Conservation (phyloP, 2,329 filamentous ascomycete genomes). For the Paraphoma chrysanthemicola region DNA sequence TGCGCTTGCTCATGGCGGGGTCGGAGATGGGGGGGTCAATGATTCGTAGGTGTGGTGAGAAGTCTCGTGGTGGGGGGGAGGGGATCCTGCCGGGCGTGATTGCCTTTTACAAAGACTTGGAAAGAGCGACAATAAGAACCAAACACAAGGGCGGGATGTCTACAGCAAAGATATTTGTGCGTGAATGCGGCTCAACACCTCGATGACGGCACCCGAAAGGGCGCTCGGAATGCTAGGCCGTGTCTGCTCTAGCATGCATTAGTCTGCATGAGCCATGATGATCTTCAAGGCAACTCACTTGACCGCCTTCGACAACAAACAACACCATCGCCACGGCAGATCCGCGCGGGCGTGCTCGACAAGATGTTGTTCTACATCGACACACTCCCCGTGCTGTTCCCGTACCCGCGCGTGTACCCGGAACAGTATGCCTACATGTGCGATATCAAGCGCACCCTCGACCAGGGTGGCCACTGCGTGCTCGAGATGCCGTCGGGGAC, state of each 20-base stretch:
- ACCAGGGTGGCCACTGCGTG: slow-evolving; percentile 93
- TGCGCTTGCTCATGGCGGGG: slow-evolving; percentile 63
- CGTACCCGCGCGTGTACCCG: slow-evolving; percentile 77
- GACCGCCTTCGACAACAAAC: slow-evolving; percentile 17
- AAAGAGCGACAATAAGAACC: background rate
- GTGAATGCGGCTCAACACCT: slow-evolving; percentile 16
- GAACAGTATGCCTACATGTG: slow-evolving; percentile 73
- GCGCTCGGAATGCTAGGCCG: background rate
- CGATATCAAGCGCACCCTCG: slow-evolving; percentile 86
- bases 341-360: slow-evolving; percentile 24
- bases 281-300: slow-evolving; percentile 15
- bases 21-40: background rate
- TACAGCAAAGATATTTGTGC: background rate
- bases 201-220: slow-evolving; percentile 19
- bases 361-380: slow-evolving; percentile 83
- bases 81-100: too few relatives aligned
- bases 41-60: too few relatives aligned
- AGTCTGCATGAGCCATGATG: slow-evolving; percentile 5
- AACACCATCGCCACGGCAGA: slow-evolving; percentile 24
- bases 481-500: slow-evolving; percentile 99
- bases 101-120: background rate
- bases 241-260: slow-evolving; percentile 2
- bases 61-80: too few relatives aligned
- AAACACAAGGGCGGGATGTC: background rate
- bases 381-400: slow-evolving; percentile 74